Percentiles rank a stretch among this genome's conserved stretches.
Conservation (phyloP, 2,329 filamentous ascomycete genomes). For the Xylariomycetidae sp. region DNA sequence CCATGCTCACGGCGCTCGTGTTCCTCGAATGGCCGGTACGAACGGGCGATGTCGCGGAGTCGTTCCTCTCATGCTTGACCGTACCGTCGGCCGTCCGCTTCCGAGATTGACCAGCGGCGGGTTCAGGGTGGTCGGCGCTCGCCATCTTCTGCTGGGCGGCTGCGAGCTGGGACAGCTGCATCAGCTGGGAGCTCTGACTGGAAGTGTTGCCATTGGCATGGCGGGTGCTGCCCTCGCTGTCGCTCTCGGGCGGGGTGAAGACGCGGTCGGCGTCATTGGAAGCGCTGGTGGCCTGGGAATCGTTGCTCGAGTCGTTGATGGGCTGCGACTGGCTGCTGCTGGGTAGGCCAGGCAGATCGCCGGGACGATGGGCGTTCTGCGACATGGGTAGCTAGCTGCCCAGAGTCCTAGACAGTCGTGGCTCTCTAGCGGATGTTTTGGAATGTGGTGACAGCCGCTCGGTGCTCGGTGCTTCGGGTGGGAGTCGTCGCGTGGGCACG, state of each 20-base stretch:
- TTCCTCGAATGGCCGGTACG: slow-evolving; percentile 60
- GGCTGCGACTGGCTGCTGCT: slow-evolving; percentile 18
- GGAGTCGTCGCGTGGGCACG: no score
- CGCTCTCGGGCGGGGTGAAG: slow-evolving; percentile 38
- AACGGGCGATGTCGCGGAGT: slow-evolving; percentile 40
- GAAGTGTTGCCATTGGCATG: slow-evolving; percentile 34
- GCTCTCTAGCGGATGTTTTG: no score
- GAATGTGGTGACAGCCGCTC: no score
- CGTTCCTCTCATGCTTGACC: slow-evolving; percentile 49
- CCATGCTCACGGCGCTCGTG: slow-evolving; percentile 59
- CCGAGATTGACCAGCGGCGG: slow-evolving; percentile 37
- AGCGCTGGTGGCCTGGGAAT: slow-evolving; percentile 38
- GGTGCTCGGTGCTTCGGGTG: no score
- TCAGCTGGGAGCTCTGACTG: slow-evolving; percentile 51
- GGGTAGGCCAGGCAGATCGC: no score
- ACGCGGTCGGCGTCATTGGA: slow-evolving; percentile 35
- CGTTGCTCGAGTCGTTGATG: slow-evolving; percentile 30
- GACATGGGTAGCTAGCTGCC: no score
- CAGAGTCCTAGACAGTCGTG: no score
- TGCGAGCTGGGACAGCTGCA: slow-evolving; percentile 53
- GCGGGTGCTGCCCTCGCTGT: slow-evolving; percentile 34
- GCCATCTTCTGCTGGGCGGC: slow-evolving; percentile 46
- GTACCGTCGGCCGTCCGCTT: slow-evolving; percentile 75
- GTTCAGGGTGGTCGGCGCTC: slow-evolving; percentile 27
- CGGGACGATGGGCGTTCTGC: no score